phyloP scores from a whole-genome alignment of 768 basidiomycete genomes.

The Chiua virens region DNA sequence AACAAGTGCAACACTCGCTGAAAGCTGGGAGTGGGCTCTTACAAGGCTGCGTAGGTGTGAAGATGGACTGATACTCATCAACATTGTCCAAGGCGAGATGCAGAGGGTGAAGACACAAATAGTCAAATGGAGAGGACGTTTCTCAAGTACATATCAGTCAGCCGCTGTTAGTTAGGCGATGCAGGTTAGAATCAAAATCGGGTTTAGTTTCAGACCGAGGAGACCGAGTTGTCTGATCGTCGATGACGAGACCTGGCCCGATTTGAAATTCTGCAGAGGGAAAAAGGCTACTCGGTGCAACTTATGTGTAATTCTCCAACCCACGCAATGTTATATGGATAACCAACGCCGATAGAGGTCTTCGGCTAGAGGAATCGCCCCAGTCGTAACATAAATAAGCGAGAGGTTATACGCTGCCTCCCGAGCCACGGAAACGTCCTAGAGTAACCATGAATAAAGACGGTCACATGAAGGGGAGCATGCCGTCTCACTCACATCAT shows the following conservation, averaged over 20 bases:
- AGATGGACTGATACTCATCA: conserved; percentile 4
- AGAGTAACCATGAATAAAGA: conserved; percentile 14
- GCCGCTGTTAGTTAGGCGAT: not conserved
- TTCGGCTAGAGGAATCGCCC: conserved; percentile 69
- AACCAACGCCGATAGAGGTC: conserved; percentile 77
- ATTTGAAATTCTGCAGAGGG: conserved; percentile 5
- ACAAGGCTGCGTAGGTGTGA: conserved; percentile 16
- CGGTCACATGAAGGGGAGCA: not conserved
- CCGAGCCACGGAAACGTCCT: conserved; percentile 56
- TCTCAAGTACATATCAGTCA: not conserved
- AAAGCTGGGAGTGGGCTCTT: not conserved
- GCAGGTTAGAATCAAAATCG: conserved; percentile 12
- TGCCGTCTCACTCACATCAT: conserved; percentile 29
- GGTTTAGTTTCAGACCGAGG: not conserved
- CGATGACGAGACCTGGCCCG: conserved; percentile 1
- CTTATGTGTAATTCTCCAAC: not conserved
- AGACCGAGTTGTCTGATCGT: not conserved
- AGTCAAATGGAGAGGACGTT: not conserved
- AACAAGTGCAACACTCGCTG: not conserved
- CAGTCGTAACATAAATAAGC: conserved; percentile 77
- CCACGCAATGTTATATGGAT: conserved; percentile 49
- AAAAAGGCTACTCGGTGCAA: not conserved
- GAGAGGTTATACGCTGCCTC: conserved; percentile 91
- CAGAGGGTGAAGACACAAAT: not conserved
- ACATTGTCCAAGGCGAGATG: conserved; percentile 5